Evolutionary conservation across 2,329 filamentous ascomycete species (phyloP).

Genomic region (Furcasterigmium sp.): DNA sequence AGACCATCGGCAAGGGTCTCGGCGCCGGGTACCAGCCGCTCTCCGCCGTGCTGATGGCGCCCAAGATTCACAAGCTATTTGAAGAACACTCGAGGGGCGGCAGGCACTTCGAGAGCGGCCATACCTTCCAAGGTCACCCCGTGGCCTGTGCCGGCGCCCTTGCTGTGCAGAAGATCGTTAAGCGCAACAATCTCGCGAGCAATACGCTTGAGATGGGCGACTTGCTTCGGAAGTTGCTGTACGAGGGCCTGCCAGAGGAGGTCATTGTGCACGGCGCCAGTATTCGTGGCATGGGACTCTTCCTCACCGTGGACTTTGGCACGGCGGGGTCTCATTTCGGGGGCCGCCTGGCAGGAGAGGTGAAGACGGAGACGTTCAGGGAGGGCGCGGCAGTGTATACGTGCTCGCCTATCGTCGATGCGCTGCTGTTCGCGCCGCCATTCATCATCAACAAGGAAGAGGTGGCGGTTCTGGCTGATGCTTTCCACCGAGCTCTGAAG

Average conservation of each 20-base stretch:
- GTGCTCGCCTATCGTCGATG: constrained; percentile 8
- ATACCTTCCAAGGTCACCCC: constrained; percentile 41
- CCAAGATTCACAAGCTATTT: constrained; percentile 42
- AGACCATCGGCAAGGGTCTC: constrained; percentile 54
- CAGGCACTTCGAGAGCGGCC: constrained; percentile 48
- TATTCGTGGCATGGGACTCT: constrained; percentile 3
- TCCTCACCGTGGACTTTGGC: constrained; percentile 2
- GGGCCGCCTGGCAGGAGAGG: constrained; percentile 4
- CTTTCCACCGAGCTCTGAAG: no score
- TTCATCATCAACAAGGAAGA: constrained; percentile 10
- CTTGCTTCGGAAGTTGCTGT: constrained; percentile 20
- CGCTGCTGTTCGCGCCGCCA: constrained; percentile 8
- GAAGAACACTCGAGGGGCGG: constrained; percentile 20
- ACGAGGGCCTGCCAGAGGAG: constrained; percentile 13
- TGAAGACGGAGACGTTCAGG: constrained; percentile 5
- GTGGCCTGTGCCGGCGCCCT: constrained; percentile 18
- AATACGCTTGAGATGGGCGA: constrained; percentile 23
- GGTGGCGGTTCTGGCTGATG: not conserved
- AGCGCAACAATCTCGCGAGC: constrained; percentile 23
- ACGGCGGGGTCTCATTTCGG: not conserved
- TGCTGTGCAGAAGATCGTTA: constrained; percentile 25
- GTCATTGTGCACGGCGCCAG: not conserved
- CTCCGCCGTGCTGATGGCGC: constrained; percentile 45
- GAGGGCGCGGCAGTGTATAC: constrained; percentile 10
- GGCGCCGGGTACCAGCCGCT: constrained; percentile 50